phyloP scores from a whole-genome alignment of 345 rosid species.

The Corchorus olitorius region DNA sequence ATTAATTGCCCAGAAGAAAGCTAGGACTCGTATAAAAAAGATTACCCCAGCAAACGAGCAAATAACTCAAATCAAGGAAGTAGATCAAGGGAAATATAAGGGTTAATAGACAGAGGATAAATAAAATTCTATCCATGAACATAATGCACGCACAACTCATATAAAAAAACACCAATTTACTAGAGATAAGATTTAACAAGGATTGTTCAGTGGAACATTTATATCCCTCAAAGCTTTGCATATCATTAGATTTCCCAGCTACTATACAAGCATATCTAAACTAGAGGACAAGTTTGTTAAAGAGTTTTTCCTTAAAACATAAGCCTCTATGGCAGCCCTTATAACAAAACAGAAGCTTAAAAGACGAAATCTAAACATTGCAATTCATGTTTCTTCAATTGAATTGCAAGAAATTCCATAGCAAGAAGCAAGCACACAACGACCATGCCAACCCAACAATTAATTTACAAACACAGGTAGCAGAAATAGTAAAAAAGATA shows the following conservation, averaged over 20 bases:
- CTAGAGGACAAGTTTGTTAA: not conserved
- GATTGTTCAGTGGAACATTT: not conserved
- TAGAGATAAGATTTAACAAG: conserved; percentile 4
- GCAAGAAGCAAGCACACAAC: not conserved
- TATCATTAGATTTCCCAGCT: not conserved
- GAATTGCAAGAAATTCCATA: not conserved
- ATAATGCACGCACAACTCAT: not conserved
- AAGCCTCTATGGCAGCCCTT: not conserved
- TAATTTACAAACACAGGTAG: not conserved
- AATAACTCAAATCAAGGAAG: not conserved
- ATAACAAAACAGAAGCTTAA: not conserved
- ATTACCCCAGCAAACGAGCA: not conserved
- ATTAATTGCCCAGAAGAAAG: not conserved
- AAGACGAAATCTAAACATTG: not conserved
- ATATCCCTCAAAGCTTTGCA: not conserved
- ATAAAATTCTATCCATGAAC: not conserved
- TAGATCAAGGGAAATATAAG: not conserved
- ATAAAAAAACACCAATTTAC: not conserved
- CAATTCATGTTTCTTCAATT: not conserved
- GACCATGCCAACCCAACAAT: conserved; percentile 10
- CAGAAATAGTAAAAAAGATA: not conserved
- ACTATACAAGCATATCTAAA: not conserved
- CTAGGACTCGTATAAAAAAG: not conserved
- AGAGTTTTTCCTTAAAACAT: not conserved
- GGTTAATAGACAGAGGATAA: not conserved